Evolutionary conservation across 495 filamentous ascomycete genomes (phyloP).

Genomic region (Peziza echinospora): DNA sequence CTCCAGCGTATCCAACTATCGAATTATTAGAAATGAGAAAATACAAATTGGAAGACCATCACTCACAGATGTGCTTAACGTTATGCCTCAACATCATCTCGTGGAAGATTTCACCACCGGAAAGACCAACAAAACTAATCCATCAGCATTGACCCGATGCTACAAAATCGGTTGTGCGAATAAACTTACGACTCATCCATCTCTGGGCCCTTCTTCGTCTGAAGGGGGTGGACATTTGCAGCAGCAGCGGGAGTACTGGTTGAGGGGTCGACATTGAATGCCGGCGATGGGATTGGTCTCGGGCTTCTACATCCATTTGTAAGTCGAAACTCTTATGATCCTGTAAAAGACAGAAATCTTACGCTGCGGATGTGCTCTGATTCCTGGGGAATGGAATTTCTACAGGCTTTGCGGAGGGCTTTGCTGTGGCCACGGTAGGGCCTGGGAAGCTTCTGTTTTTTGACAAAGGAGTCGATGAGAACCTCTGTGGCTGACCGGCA

Average conservation of each 20-base stretch:
- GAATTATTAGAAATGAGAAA: background rate
- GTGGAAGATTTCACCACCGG: slow-evolving; percentile 91
- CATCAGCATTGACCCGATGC: slow-evolving; percentile 15
- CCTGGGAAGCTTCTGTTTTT: too few species aligned
- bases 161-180: slow-evolving; percentile 7
- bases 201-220: slow-evolving; percentile 34
- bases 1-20: slow-evolving; percentile 49
- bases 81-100: slow-evolving; percentile 92
- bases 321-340: too few species aligned
- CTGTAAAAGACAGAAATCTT: too few species aligned
- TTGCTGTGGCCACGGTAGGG: too few species aligned
- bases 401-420: too few species aligned
- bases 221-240: slow-evolving; percentile 48
- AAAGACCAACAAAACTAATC: slow-evolving; percentile 73
- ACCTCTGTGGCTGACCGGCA: too few species aligned
- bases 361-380: background rate
- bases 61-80: slow-evolving; percentile 82
- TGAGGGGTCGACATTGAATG: slow-evolving; percentile 43
- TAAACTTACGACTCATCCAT: slow-evolving; percentile 52
- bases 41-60: slow-evolving; percentile 1
- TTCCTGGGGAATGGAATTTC: background rate
- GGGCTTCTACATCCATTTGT: too few species aligned
- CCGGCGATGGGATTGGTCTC: slow-evolving; percentile 41
- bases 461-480: too few species aligned
- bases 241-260: slow-evolving; percentile 23